Base-by-base conservation (phyloP, 1,139 yeast species). In the Yamadazyma epiphylla region DNA sequence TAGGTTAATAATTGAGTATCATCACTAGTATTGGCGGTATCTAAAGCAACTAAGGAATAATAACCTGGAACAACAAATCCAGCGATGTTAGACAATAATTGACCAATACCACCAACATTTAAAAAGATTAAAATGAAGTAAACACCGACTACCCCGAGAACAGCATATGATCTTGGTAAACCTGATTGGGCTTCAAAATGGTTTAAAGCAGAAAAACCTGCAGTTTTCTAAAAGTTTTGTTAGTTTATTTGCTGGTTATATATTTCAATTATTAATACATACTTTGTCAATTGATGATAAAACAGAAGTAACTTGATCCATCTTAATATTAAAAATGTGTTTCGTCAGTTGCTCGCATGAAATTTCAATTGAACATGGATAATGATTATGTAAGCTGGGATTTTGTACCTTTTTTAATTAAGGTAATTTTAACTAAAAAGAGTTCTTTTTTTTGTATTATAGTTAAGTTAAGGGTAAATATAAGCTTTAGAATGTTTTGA, bases 71-170 rank as follows among this genome's bases (percentile, higher is more conserved):
- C 60, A 22, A 79, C 85, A 46, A 91, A 84, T 0, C 97, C 95
- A 22, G 94, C 94, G 51, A 91, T 65, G 69, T 94, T 91, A 44
- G 96, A 83, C 44, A 91, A 73, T 48, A 91, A 77, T 64, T 89
- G 94, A 38, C 97, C 97, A 52, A 89, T 67, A 14, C 95, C 97
- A 41, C 96, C 97, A 46, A 88, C 66, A 62, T 94, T 94, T 53
- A 89, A 68, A 64, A 89, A 86, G 38, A 88, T 78, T 49, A 88
- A 59, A 26, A 89, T 61, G 45, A 88, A 69, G 66, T 91, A 91
- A 32, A 77, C 51, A 6, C 59, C 79, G 25, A 68, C 79, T 15
- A 70, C 70, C 14, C 79, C 94, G 34, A 82, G 59, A 21, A 82
- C 83, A 22, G 87, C 84, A 52, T 89, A 89, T 2, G 95, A 82